phyloP scores from a whole-genome alignment of 2,329 filamentous ascomycete species.

The Coleophoma eucalyptorum region DNA sequence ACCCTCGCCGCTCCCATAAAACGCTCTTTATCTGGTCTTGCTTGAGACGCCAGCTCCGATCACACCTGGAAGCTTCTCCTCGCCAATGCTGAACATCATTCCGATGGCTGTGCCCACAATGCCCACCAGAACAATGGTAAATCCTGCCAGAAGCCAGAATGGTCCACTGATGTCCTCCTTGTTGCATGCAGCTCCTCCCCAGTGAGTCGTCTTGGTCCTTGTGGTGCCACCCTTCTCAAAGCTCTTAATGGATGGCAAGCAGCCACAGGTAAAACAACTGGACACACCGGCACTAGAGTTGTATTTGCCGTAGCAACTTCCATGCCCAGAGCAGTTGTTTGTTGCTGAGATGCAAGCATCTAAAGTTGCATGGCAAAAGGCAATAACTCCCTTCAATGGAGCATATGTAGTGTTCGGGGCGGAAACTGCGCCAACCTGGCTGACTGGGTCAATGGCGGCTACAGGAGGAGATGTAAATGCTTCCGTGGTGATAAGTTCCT shows the following conservation, averaged over 20 bases:
- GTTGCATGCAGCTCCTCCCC: conserved; percentile 83
- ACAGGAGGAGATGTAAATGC: conserved; percentile 5
- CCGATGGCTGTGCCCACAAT: conserved; percentile 69
- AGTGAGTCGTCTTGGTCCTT: conserved; percentile 58
- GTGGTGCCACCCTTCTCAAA: conserved; percentile 37
- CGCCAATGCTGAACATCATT: conserved; percentile 78
- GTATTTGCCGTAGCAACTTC: conserved; percentile 69
- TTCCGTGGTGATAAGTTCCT: conserved; percentile 22
- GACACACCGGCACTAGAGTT: conserved; percentile 35
- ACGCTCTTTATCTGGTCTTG: conserved; percentile 37
- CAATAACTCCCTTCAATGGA: conserved; percentile 36
- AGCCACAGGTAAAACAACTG: conserved; percentile 77
- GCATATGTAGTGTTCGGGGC: conserved; percentile 11
- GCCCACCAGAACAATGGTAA: conserved; percentile 66
- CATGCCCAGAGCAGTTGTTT: conserved; percentile 78
- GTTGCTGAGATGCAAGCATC: conserved; percentile 68
- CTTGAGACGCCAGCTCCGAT: conserved; percentile 91
- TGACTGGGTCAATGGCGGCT: conserved; percentile 1
- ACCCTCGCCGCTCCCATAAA: not conserved
- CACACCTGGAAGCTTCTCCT: conserved; percentile 85
- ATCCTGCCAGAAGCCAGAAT: conserved; percentile 82
- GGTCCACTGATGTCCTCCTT: conserved; percentile 87
- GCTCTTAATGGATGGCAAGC: conserved; percentile 52
- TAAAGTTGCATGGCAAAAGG: conserved; percentile 70
- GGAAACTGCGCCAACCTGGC: conserved; percentile 12